Conservation (phyloP, 495 filamentous ascomycete genomes). For the Trichoderma parareesei region DNA sequence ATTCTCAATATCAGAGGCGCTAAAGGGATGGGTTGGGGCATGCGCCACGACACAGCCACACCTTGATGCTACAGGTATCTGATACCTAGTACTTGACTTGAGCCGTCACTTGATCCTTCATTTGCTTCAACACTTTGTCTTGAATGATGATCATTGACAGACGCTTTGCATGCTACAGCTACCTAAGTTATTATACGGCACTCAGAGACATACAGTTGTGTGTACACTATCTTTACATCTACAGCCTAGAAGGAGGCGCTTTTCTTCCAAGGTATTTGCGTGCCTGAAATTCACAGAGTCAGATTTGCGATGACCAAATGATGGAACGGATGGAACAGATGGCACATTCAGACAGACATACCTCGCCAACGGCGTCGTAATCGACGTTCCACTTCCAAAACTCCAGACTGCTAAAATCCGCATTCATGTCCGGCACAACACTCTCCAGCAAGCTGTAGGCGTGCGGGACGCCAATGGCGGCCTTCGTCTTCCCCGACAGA, state of each 20-base stretch:
- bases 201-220: too few species aligned
- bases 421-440: background rate
- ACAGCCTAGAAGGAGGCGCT: background rate
- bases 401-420: background rate
- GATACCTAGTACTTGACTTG: too few species aligned
- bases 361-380: background rate
- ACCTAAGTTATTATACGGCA: too few species aligned
- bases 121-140: too few species aligned
- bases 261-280: background rate
- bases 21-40: background rate
- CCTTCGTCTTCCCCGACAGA: background rate
- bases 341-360: background rate
- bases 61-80: too few species aligned
- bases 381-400: constrained; percentile 7
- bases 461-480: background rate
- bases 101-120: too few species aligned
- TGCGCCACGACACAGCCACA: too few species aligned
- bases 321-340: background rate
- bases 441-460: background rate
- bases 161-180: too few species aligned
- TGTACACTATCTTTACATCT: background rate
- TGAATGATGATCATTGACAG: too few species aligned
- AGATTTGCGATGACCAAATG: background rate
- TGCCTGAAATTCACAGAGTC: background rate
- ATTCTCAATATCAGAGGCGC: background rate